Conservation (phyloP, 169 alveolate genomes). For the Plasmodium vinckei region DNA sequence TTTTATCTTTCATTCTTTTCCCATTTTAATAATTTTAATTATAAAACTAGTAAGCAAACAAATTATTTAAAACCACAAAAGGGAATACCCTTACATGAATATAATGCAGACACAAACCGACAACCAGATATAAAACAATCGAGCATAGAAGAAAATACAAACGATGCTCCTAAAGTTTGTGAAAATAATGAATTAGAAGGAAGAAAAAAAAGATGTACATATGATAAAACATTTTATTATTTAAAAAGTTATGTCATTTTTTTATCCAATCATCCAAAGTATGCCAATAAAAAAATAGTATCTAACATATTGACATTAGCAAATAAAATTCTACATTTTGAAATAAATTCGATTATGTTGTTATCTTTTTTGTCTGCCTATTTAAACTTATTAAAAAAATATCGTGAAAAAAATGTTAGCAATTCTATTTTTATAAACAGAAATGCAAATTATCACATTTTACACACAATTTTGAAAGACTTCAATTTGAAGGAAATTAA, state of each 20-base stretch:
- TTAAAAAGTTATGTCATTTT: constrained; percentile 47
- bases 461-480: constrained; percentile 13
- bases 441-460: constrained; percentile 20
- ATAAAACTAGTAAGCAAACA: not conserved
- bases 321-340: constrained; percentile 11
- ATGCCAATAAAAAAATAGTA: constrained; percentile 23
- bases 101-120: not conserved
- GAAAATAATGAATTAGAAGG: not conserved
- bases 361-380: constrained; percentile 42
- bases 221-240: constrained; percentile 9
- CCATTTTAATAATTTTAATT: constrained; percentile 23
- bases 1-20: constrained; percentile 27
- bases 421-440: constrained; percentile 7
- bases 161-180: not conserved
- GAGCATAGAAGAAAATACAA: not conserved
- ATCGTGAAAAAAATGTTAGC: not conserved
- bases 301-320: constrained; percentile 31
- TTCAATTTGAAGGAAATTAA: not conserved
- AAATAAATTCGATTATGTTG: constrained; percentile 2
- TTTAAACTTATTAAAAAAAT: constrained; percentile 14
- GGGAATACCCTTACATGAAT: no score
- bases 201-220: not conserved
- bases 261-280: constrained; percentile 33
- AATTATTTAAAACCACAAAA: no score
- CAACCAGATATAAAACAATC: not conserved